phyloP scores from a whole-genome alignment of 257 asterid species.

The Datura wrightii region DNA sequence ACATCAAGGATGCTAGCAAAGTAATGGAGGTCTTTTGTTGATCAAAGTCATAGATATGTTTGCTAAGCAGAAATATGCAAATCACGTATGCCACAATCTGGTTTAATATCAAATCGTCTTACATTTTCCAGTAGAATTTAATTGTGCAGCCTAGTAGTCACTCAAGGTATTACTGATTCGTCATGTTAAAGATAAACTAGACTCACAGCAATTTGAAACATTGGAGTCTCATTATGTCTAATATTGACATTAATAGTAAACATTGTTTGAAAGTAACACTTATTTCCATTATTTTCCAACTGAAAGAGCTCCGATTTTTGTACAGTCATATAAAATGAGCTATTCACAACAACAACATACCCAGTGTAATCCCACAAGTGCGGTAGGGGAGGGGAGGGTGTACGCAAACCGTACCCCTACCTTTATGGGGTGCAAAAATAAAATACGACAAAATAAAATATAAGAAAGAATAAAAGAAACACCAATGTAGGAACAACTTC shows the following conservation, averaged over 20 bases:
- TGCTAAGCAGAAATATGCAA: neutral
- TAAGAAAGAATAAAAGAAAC: neutral
- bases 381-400: too few species aligned
- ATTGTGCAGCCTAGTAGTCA: neutral
- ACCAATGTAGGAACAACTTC: neutral
- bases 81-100: neutral
- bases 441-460: neutral
- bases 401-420: too few species aligned
- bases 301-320: slow-evolving; percentile 5
- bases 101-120: neutral
- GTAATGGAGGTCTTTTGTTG: neutral
- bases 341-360: too few species aligned
- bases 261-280: neutral
- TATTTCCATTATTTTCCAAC: neutral
- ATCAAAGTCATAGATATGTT: neutral
- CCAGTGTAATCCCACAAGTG: too few species aligned
- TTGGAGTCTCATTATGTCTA: neutral
- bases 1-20: neutral
- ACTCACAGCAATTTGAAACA: neutral
- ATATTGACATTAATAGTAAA: neutral
- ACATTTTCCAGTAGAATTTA: neutral
- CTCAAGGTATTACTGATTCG: neutral
- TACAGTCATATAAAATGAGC: neutral
- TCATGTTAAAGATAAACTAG: neutral
- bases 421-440: too few species aligned